phyloP scores from a whole-genome alignment of 208 protist genomes.

The Acanthamoeba divionensis region DNA sequence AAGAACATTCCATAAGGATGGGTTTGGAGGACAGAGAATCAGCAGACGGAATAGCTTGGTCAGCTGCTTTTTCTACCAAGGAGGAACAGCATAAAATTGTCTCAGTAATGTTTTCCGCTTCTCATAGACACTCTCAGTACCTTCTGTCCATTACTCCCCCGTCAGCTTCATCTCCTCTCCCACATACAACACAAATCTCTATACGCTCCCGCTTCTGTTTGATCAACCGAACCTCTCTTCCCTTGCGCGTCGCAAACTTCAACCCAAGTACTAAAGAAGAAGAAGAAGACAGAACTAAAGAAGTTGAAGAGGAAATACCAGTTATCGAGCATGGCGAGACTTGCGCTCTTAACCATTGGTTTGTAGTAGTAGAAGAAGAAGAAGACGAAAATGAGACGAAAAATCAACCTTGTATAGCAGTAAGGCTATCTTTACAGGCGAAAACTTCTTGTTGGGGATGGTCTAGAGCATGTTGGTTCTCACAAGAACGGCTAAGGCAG shows the following conservation, averaged over 20 bases:
- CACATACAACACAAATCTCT: not conserved
- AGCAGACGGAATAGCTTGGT: not conserved
- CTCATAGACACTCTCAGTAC: not conserved
- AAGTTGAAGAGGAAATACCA: too few relatives aligned
- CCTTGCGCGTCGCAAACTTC: not conserved
- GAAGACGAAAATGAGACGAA: too few relatives aligned
- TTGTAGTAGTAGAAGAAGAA: too few relatives aligned
- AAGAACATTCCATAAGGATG: too few relatives aligned
- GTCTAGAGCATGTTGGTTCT: not conserved
- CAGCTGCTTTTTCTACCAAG: not conserved
- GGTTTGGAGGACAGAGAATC: not conserved
- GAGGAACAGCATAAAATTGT: not conserved
- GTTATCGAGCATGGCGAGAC: too few relatives aligned
- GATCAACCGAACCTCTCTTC: constrained; percentile 11
- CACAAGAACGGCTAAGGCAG: too few relatives aligned
- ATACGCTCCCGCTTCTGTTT: constrained; percentile 22
- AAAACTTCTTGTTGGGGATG: too few relatives aligned
- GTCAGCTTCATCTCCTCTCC: not conserved
- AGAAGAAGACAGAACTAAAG: too few relatives aligned
- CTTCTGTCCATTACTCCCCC: not conserved
- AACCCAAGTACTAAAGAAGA: too few relatives aligned
- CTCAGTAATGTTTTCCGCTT: not conserved
- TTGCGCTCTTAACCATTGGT: too few relatives aligned
- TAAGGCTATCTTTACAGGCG: too few relatives aligned
- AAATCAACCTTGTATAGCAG: too few relatives aligned